Percentiles rank a stretch among this genome's conserved stretches.
Evolutionary conservation across 768 basidiomycete species (phyloP).

Genomic region (Clathrus columnatus): DNA sequence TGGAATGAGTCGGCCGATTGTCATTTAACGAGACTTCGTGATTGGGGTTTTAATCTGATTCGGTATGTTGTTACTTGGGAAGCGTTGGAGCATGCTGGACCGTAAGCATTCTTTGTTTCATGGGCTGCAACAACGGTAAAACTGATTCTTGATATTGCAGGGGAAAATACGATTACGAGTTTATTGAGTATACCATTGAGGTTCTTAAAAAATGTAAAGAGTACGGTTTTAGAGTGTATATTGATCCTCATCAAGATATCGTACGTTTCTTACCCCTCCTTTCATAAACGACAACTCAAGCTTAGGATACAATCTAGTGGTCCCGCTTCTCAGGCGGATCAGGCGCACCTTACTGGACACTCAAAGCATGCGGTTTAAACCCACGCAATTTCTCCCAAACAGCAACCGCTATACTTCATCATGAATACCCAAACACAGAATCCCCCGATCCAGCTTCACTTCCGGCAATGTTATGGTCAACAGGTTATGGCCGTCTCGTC

Average conservation of each 20-base stretch:
- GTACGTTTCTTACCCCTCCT: slow-evolving; percentile 39
- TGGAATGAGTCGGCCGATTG: slow-evolving; percentile 62
- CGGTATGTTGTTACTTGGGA: slow-evolving; percentile 92
- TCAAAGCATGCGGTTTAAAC: slow-evolving; percentile 83
- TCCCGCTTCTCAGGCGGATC: slow-evolving; percentile 93
- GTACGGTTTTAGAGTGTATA: slow-evolving; percentile 83
- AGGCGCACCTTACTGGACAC: slow-evolving; percentile 91
- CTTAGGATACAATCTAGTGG: slow-evolving; percentile 46
- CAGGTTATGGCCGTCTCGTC: slow-evolving; percentile 86
- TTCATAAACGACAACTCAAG: slow-evolving; percentile 3
- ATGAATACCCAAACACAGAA: slow-evolving; percentile 68
- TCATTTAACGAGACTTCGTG: slow-evolving; percentile 74
- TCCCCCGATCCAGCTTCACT: slow-evolving; percentile 60
- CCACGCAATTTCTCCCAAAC: slow-evolving; percentile 80
- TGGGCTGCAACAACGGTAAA: background rate
- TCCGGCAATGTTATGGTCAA: slow-evolving; percentile 96
- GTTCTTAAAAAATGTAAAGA: slow-evolving; percentile 88
- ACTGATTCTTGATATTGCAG: slow-evolving; percentile 31
- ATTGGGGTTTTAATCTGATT: slow-evolving; percentile 91
- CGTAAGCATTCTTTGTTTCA: slow-evolving; percentile 50
- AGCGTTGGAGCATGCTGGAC: slow-evolving; percentile 85
- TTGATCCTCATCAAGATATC: slow-evolving; percentile 95
- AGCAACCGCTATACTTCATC: slow-evolving; percentile 78
- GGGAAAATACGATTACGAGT: slow-evolving; percentile 82
- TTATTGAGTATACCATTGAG: slow-evolving; percentile 83